Base-by-base conservation (phyloP, 1,284 basidiomycete genomes). In the Meripilus lineatus region DNA sequence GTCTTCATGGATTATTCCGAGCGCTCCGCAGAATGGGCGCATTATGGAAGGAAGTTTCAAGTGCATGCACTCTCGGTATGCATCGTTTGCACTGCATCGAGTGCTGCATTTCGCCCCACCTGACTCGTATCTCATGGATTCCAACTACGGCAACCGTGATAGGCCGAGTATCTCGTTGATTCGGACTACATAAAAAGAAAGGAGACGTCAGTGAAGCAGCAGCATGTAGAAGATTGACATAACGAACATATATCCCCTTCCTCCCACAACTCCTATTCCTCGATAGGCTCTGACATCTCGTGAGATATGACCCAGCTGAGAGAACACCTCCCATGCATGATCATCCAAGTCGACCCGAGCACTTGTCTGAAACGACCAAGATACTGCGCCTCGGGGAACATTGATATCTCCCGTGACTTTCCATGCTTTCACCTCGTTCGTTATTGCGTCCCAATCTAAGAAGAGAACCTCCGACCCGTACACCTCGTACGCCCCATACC, bases 391-490 rank as follows among this genome's bases (percentile, higher is more conserved):
- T 21, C 54, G 50, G 11, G 54, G 52, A 15, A 56, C 49, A 30
- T 54, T 40, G 7, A 46, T 32, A 47, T 54, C 52, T 2, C 54
- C 54, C 13, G 52, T 54, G 32, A 56, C 41, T 51, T 54, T 56
- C 42, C 42, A 47, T 23, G 54, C 54, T 20, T 44, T 33, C 11
- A 52, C 42, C 20, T 49, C 33, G 13, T 38, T 38, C 14, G 13
- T 22, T 20, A 45, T 48, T 6, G 39, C 22, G 20, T 44, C 36
- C 32, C 43, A 51, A 2, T 46, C 26, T 10, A 59, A 22, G 43
- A 54, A 47, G 22, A 58, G 44, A n/a, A 52, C 45, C 40, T 59
- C 56, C 13, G 50, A 53, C 25, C 53, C 55, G 30, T 49, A 40
- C 6, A 32, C 39, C 5, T 52, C 56, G 32, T 51, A 55, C 21